Evolutionary conservation across 495 filamentous ascomycete genomes (phyloP).

Genomic region (Aspergillus bridgeri): DNA sequence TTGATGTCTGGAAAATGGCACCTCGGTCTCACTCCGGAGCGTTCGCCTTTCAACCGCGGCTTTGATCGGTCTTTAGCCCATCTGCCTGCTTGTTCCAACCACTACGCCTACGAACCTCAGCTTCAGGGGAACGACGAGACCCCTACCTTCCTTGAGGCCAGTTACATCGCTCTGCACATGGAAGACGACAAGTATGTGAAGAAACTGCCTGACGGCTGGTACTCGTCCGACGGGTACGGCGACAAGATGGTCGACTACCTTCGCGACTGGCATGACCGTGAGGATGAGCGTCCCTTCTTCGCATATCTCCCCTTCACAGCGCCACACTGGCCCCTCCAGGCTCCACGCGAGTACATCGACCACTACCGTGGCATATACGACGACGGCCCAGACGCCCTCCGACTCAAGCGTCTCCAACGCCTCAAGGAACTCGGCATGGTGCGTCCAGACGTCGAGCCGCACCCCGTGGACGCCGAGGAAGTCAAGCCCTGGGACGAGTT

Average conservation of each 20-base stretch:
- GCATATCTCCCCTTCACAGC: slow-evolving; percentile 58
- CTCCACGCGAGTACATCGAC: slow-evolving; percentile 47
- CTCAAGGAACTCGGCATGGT: slow-evolving; percentile 53
- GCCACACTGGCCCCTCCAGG: slow-evolving; percentile 61
- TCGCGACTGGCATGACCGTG: slow-evolving; percentile 46
- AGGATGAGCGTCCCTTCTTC: slow-evolving; percentile 55
- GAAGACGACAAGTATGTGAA: slow-evolving; percentile 56
- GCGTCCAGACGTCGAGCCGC: slow-evolving; percentile 46
- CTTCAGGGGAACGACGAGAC: slow-evolving; percentile 40
- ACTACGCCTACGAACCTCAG: slow-evolving; percentile 60
- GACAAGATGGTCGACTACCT: slow-evolving; percentile 53
- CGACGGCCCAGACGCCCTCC: slow-evolving; percentile 52
- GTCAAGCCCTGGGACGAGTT: slow-evolving; percentile 53
- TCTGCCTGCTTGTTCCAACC: slow-evolving; percentile 57
- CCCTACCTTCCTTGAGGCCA: slow-evolving; percentile 50
- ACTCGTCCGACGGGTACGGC: slow-evolving; percentile 52
- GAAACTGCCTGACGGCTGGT: slow-evolving; percentile 53
- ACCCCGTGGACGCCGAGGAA: slow-evolving; percentile 52
- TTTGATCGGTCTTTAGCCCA: slow-evolving; percentile 49
- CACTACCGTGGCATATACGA: slow-evolving; percentile 57
- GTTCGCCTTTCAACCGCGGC: slow-evolving; percentile 40
- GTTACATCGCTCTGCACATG: slow-evolving; percentile 54
- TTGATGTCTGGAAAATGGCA: slow-evolving; percentile 62
- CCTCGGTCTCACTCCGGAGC: slow-evolving; percentile 44
- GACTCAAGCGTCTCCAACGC: slow-evolving; percentile 46